Percentiles rank a stretch among this genome's conserved stretches.
phyloP scores from a whole-genome alignment of 2,329 filamentous ascomycete genomes.

The Colletotrichum truncatum region DNA sequence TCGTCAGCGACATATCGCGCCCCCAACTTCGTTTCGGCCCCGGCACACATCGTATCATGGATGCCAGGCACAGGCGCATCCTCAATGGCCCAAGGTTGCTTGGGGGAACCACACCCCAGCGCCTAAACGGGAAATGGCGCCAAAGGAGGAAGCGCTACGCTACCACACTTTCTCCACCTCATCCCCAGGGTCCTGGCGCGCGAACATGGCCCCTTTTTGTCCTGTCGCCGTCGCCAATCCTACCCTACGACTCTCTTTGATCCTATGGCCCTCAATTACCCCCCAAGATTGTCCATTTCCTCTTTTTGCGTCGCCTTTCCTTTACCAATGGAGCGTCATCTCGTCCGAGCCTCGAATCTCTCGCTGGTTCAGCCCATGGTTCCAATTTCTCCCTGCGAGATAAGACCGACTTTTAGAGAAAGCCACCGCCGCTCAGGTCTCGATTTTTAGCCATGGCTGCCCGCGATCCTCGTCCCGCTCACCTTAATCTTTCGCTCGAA shows the following conservation, averaged over 20 bases:
- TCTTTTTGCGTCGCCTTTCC: constrained; percentile 17
- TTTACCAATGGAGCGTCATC: constrained; percentile 24
- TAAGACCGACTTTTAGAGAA: constrained; percentile 24
- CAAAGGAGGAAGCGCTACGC: constrained; percentile 14
- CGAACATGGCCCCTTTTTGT: constrained; percentile 29
- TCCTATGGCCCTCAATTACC: constrained; percentile 12
- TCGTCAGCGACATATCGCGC: background rate
- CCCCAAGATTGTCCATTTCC: constrained; percentile 26
- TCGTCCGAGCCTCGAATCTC: constrained; percentile 7
- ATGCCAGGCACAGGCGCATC: constrained; percentile 20
- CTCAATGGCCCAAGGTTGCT: constrained; percentile 6
- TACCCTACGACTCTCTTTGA: constrained; percentile 20
- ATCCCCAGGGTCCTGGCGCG: constrained; percentile 14
- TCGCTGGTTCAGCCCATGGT: constrained; percentile 6
- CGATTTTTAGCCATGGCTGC: constrained; percentile 27
- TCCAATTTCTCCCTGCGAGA: constrained; percentile 19
- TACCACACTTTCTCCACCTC: constrained; percentile 11
- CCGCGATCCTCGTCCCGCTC: constrained; percentile 25
- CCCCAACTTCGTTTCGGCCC: constrained; percentile 2
- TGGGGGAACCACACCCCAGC: constrained; percentile 17
- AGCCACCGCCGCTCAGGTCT: constrained; percentile 28
- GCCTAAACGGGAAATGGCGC: constrained; percentile 28
- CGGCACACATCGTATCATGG: constrained; percentile 18
- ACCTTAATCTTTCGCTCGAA: constrained; percentile 27
- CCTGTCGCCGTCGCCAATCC: constrained; percentile 28